Evolutionary conservation across 495 filamentous ascomycete genomes (phyloP), one percentile per base, ranked within the genome.

Genomic region (Penicillium turbatum): DNA sequence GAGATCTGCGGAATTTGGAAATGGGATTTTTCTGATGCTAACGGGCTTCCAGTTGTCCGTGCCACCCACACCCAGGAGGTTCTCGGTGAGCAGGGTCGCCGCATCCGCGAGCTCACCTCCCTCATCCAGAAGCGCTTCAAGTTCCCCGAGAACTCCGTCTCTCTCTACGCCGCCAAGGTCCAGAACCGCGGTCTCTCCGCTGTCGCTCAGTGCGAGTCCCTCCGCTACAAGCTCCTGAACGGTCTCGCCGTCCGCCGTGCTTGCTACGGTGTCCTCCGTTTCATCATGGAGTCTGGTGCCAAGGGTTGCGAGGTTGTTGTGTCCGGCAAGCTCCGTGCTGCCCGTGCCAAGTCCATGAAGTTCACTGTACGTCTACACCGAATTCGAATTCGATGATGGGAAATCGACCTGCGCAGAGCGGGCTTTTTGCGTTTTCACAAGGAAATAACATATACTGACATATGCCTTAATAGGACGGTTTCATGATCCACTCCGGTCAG

Each of bases 401-500:
- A 24, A 16, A 8, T n/a, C 1, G 38, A n/a, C 17, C n/a, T 13
- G 32, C 35, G 11, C 7, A 37, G n/a, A 16, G 13, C 11, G 32
- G 32, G 12, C 4, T 13, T 35, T 24, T 24, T 24, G 21, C 21
- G 4, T 24, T 24, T 24, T 24, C 21, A 24, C 21, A 24, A 24
- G 21, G 21, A 24, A 24, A 4, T 24, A 24, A 24, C 21, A 24
- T 24, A 24, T 24, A 24, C n/a, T n/a, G n/a, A n/a, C 21, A 4
- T 24, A 2, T 24, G 2, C 21, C 15, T 29, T 19, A 48, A 54
- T 61, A 88, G 85, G 93, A 98, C 74, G 93, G 93, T 69, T 98
- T 98, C 90, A 98, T 98, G 93, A 98, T 98, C 82, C 93, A 98
- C 89, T 97, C 93, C 71, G 93, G 93, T 80, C 93, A 97, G 72